Percentiles rank a stretch among this genome's conserved stretches.
Conservation (phyloP, 2,329 filamentous ascomycete genomes). For the Fusarium anthophilum region DNA sequence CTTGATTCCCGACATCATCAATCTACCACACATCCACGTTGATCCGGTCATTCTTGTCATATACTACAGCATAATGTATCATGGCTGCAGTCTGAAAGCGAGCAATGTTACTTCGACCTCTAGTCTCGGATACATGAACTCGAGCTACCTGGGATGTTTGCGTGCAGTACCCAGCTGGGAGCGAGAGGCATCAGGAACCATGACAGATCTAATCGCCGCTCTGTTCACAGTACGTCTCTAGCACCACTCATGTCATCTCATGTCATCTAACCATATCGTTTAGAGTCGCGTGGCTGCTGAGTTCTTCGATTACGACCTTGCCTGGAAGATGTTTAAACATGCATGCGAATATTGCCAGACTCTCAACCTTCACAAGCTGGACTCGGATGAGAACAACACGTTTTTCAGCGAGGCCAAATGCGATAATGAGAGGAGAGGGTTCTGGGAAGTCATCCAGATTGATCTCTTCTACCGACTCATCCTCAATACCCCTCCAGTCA, state of each 20-base stretch:
- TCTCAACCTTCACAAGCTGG: slow-evolving; percentile 46
- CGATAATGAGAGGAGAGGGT: slow-evolving; percentile 42
- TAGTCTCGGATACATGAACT: slow-evolving; percentile 35
- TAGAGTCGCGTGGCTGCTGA: slow-evolving; percentile 44
- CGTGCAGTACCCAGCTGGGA: slow-evolving; percentile 45
- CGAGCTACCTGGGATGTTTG: slow-evolving; percentile 43
- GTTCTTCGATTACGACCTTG: slow-evolving; percentile 47
- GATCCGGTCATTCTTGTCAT: slow-evolving; percentile 45
- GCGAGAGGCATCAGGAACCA: slow-evolving; percentile 43
- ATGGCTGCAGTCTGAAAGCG: slow-evolving; percentile 39
- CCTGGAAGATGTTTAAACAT: slow-evolving; percentile 45
- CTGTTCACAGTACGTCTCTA: slow-evolving; percentile 38
- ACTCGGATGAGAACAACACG: slow-evolving; percentile 33
- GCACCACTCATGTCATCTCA: fast-evolving
- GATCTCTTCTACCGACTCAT: slow-evolving; percentile 46
- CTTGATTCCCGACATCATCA: slow-evolving; percentile 44
- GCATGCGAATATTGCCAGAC: slow-evolving; percentile 45
- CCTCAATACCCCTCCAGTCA: slow-evolving; percentile 43
- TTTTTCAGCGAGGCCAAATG: slow-evolving; percentile 21
- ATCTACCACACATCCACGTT: slow-evolving; percentile 42
- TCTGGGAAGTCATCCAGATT: slow-evolving; percentile 48
- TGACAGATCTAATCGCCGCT: slow-evolving; percentile 45
- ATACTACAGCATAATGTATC: slow-evolving; percentile 45
- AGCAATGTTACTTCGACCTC: slow-evolving; percentile 27
- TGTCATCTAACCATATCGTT: neutral